phyloP scores from a whole-genome alignment of 306 rosid genomes.

The Nissolia schottii region DNA sequence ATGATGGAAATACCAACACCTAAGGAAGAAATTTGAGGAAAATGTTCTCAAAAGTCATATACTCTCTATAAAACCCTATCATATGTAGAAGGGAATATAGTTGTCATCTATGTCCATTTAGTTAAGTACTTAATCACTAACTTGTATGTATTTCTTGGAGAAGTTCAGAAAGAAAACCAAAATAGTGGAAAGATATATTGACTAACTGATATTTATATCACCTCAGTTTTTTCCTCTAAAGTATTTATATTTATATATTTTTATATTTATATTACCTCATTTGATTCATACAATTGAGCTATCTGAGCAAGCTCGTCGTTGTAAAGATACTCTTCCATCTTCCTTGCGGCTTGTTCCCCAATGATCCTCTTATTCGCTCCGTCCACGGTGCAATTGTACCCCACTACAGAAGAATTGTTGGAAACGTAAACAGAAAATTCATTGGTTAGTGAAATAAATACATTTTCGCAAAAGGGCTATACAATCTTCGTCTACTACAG shows the following conservation, averaged over 20 bases:
- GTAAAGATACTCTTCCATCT: constrained; percentile 39
- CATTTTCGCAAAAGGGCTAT: not conserved
- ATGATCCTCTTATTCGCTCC: constrained; percentile 43
- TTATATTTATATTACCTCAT: constrained; percentile 45
- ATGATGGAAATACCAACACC: no score
- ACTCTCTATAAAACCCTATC: no score
- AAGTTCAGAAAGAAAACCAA: not conserved
- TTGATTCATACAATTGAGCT: constrained; percentile 34
- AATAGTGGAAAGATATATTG: not conserved
- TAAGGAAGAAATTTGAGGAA: no score
- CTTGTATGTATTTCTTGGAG: not conserved
- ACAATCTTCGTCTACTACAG: not conserved
- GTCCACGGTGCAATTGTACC: constrained; percentile 45
- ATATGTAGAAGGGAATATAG: no score
- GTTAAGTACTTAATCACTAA: not conserved
- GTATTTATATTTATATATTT: no score
- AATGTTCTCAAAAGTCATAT: no score
- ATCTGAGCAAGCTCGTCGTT: constrained; percentile 38
- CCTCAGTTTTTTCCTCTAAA: no score
- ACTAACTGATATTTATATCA: not conserved
- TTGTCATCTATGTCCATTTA: no score
- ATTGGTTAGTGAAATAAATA: constrained; percentile 14
- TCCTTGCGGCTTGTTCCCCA: constrained; percentile 37
- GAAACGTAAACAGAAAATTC: not conserved
- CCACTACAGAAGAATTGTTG: constrained; percentile 50